Conservation (phyloP, 805 yeast genomes). For the Hanseniaspora clermontiae region DNA sequence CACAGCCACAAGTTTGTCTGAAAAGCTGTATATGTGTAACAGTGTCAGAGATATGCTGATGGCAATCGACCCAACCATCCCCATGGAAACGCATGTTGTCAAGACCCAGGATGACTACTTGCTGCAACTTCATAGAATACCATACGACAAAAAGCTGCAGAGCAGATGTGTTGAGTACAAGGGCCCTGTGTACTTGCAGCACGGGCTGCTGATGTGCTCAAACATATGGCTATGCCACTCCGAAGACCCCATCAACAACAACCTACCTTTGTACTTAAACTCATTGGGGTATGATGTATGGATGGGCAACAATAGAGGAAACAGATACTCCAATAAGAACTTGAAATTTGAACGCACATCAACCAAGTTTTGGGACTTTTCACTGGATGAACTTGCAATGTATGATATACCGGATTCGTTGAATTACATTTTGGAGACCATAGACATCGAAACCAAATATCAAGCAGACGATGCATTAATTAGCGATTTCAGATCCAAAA, state of each 20-base stretch:
- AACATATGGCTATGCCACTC: slow-evolving; percentile 58
- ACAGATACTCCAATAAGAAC: slow-evolving; percentile 83
- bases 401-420: slow-evolving; percentile 80
- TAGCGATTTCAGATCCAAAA: slow-evolving; percentile 2
- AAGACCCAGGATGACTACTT: slow-evolving; percentile 66
- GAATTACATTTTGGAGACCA: slow-evolving; percentile 50
- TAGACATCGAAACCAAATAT: slow-evolving; percentile 23
- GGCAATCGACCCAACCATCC: slow-evolving; percentile 45
- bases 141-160: slow-evolving; percentile 27
- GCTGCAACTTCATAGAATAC: slow-evolving; percentile 61
- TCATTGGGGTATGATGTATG: slow-evolving; percentile 73
- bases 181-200: slow-evolving; percentile 71
- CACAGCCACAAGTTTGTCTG: slow-evolving; percentile 29
- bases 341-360: slow-evolving; percentile 31
- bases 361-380: slow-evolving; percentile 68
- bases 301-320: slow-evolving; percentile 87
- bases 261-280: slow-evolving; percentile 63
- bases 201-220: slow-evolving; percentile 79
- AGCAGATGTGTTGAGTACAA: slow-evolving; percentile 18
- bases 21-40: slow-evolving; percentile 27
- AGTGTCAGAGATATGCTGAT: slow-evolving; percentile 52
- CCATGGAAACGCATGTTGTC: slow-evolving; percentile 63
- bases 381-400: slow-evolving; percentile 81
- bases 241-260: slow-evolving; percentile 27
- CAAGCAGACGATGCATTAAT: background rate